Percentiles rank a stretch among this genome's conserved stretches.
phyloP scores from a whole-genome alignment of 176 grass and related monocot species.

The Phoenix dactylifera region DNA sequence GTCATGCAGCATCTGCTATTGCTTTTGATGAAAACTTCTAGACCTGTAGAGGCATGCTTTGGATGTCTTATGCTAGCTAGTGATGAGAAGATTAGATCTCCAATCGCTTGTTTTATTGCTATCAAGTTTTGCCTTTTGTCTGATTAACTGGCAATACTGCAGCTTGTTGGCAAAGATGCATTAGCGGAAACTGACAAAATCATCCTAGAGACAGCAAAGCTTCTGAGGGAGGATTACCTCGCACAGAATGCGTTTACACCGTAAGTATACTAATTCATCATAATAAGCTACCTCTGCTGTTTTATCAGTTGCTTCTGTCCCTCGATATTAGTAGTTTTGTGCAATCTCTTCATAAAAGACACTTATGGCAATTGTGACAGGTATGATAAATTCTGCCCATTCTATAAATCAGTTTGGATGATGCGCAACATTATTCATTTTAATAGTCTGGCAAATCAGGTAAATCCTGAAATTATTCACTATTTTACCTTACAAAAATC shows the following conservation, averaged over 20 bases:
- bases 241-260: slow-evolving; percentile 90
- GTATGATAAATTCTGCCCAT: slow-evolving; percentile 88
- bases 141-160: slow-evolving; percentile 2
- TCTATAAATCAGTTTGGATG: slow-evolving; percentile 99
- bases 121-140: background rate
- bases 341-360: background rate
- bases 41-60: no score
- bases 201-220: slow-evolving; percentile 71
- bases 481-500: no score
- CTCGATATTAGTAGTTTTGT: no score
- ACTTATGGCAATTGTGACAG: slow-evolving; percentile 23
- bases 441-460: slow-evolving; percentile 75
- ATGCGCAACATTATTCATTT: slow-evolving; percentile 93
- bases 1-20: no score
- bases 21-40: no score
- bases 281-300: background rate
- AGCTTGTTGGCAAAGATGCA: slow-evolving; percentile 92
- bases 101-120: background rate
- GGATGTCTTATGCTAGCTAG: no score
- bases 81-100: no score
- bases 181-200: slow-evolving; percentile 86
- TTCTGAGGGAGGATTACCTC: slow-evolving; percentile 80
- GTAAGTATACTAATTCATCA: slow-evolving; percentile 23
- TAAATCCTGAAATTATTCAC: slow-evolving; percentile 5
- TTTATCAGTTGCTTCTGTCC: background rate